Conservation (phyloP, 2,329 filamentous ascomycete genomes). For the Phaeosphaeriaceae sp. region DNA sequence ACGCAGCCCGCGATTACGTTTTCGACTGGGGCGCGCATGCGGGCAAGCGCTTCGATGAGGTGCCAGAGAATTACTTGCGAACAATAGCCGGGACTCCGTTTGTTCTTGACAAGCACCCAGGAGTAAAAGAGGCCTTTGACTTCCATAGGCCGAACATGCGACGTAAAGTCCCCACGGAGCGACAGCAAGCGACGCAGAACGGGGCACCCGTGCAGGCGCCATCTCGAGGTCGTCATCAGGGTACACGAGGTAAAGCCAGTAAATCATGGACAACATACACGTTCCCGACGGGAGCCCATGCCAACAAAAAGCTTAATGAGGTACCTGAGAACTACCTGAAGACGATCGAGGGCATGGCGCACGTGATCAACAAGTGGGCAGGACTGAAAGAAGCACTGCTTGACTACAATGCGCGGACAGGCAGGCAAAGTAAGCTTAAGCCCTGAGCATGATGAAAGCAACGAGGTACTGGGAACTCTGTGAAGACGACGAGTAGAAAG, state of each 20-base stretch:
- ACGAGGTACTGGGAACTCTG: neutral
- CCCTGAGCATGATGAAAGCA: neutral
- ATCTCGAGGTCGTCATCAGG: neutral
- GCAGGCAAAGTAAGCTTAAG: slow-evolving; percentile 7
- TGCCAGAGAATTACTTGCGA: slow-evolving; percentile 28
- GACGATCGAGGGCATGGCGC: slow-evolving; percentile 25
- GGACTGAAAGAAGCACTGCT: slow-evolving; percentile 25
- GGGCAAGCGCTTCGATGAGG: slow-evolving; percentile 25
- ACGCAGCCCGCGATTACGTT: slow-evolving; percentile 25
- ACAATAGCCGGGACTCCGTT: slow-evolving; percentile 31
- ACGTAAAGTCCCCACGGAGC: slow-evolving; percentile 6
- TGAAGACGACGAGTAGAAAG: neutral
- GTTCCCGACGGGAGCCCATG: slow-evolving; percentile 17
- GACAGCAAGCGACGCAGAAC: slow-evolving; percentile 7
- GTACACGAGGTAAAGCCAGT: neutral
- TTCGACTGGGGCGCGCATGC: slow-evolving; percentile 26
- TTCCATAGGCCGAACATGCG: slow-evolving; percentile 27
- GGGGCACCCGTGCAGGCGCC: neutral
- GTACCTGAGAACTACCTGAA: slow-evolving; percentile 28
- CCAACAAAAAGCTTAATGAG: slow-evolving; percentile 19
- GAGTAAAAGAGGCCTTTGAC: slow-evolving; percentile 31
- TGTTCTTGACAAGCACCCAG: slow-evolving; percentile 24
- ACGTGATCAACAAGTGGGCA: slow-evolving; percentile 23
- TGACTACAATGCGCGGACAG: slow-evolving; percentile 30
- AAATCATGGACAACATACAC: slow-evolving; percentile 12